Evolutionary conservation across 2,329 filamentous ascomycete genomes (phyloP), one percentile per base, ranked within the genome.

Genomic region (Aspergillus ustus): DNA sequence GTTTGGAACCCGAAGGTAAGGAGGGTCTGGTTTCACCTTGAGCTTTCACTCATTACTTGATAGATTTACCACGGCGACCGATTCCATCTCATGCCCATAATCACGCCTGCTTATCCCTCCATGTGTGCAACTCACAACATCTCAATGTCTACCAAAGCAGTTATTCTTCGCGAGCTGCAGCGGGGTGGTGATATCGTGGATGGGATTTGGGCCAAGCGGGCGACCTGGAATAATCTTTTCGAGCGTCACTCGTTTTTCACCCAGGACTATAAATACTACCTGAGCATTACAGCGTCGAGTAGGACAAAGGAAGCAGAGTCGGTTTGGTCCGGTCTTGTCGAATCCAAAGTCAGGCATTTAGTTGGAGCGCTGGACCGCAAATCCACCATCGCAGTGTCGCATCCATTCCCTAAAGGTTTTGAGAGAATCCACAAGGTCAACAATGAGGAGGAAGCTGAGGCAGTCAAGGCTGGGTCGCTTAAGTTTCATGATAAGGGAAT

Each of bases 51-150:
- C 31, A 59, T 44, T 52, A 29, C 22, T 2, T 29, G 15, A 44
- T 69, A 91, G 84, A 82, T 93, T 31, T 96, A 96, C 75, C 87
- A 88, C 63, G 86, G 87, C 58, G 95, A 98, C 76, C 86, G 87
- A 48, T 91, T 88, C 67, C 94, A 98, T 77, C 82, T 97, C 56
- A 99, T 99, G 95, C 95, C 95, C 29, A 92, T 99, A 77, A 98
- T 99, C 72, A 99, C 95, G 1, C 95, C 95, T 1, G 93, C 95
- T 1, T 98, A 97, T 75, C 95, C 95, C 2, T 96, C 93, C 53
- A 98, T 97, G 93, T 98, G 95, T 76, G 90, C 95, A 1, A 98
- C 95, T 0, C 95, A 96, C 81, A 98, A 97, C 72, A 89, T 99
- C 63, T 93, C 91, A 3, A 83, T 87, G 66, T 98, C 94, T 1